These are phyloP conservation scores for Zoysia pacifica DNA, from an alignment of 176 grass and related monocot species.

Conservation along the genomic window DNA sequence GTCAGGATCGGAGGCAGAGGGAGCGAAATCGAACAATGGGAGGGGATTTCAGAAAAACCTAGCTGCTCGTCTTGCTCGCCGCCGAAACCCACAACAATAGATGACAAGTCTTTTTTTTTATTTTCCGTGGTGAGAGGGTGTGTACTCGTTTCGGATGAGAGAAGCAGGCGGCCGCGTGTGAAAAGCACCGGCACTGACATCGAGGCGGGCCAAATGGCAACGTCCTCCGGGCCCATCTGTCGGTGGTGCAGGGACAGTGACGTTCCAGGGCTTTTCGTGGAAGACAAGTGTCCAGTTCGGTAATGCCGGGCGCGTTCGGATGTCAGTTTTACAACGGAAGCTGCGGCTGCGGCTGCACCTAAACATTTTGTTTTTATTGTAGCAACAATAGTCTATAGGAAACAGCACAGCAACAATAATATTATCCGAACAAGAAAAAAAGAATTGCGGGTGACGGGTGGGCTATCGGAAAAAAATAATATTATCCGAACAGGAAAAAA, in stretches of 20 bases:
- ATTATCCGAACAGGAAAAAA: too few relatives aligned
- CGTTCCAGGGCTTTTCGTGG: conserved; percentile 21
- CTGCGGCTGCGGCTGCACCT: too few relatives aligned
- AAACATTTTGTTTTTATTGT: too few relatives aligned
- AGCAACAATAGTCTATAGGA: too few relatives aligned
- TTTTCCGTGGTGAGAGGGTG: neutral
- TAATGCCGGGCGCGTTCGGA: too few relatives aligned
- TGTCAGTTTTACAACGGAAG: too few relatives aligned
- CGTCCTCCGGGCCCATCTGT: conserved; percentile 28
- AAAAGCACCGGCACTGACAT: conserved; percentile 33
- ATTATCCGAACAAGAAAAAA: too few relatives aligned
- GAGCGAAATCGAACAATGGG: neutral
- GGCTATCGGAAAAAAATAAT: too few relatives aligned
- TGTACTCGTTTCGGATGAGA: neutral
- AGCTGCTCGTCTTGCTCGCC: conserved; percentile 7
- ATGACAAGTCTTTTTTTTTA: neutral
- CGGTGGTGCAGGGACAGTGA: conserved; percentile 1
- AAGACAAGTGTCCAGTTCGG: conserved; percentile 4
- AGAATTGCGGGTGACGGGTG: too few relatives aligned
- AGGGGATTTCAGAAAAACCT: conserved; percentile 25
- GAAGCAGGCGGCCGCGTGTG: neutral
- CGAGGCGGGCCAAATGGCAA: conserved; percentile 43
- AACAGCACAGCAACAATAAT: too few relatives aligned
- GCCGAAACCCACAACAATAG: neutral
- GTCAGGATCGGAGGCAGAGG: conserved; percentile 17